Evolutionary conservation across 805 yeast species (phyloP).

Genomic region (Candida ulmi): DNA sequence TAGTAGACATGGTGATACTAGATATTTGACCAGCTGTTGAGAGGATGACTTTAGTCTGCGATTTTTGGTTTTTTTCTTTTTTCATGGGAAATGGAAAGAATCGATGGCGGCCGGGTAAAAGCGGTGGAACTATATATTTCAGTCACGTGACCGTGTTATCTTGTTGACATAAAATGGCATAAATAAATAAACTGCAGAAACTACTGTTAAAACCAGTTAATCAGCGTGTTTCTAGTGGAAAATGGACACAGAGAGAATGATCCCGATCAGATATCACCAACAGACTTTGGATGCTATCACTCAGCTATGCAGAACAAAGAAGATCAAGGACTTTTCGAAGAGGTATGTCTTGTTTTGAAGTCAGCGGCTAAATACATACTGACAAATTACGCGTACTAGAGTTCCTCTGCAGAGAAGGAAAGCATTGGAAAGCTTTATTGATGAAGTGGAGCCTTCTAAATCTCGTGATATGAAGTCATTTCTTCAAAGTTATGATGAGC

Average conservation of each 20-base stretch:
- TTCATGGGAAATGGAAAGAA: no score
- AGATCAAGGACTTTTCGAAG: constrained; percentile 1
- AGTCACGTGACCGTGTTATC: no score
- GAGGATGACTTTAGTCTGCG: constrained; percentile 1
- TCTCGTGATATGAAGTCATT: background rate
- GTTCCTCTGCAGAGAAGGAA: background rate
- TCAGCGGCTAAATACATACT: background rate
- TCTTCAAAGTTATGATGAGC: background rate
- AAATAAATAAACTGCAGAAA: no score
- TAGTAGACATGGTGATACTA: constrained; percentile 13
- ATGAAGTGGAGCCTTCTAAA: background rate
- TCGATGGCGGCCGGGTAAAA: no score
- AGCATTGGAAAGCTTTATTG: background rate
- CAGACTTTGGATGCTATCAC: constrained; percentile 1
- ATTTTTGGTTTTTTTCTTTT: background rate
- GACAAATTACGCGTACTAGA: background rate
- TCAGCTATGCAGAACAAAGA: background rate
- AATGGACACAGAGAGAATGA: background rate
- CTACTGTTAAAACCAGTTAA: no score
- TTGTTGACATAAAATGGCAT: no score
- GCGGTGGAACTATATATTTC: no score
- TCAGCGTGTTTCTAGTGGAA: no score
- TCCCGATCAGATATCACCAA: background rate
- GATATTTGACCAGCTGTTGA: background rate
- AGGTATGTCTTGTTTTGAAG: background rate